phyloP scores from a whole-genome alignment of 345 rosid species.

The Syzygium aromaticum region DNA sequence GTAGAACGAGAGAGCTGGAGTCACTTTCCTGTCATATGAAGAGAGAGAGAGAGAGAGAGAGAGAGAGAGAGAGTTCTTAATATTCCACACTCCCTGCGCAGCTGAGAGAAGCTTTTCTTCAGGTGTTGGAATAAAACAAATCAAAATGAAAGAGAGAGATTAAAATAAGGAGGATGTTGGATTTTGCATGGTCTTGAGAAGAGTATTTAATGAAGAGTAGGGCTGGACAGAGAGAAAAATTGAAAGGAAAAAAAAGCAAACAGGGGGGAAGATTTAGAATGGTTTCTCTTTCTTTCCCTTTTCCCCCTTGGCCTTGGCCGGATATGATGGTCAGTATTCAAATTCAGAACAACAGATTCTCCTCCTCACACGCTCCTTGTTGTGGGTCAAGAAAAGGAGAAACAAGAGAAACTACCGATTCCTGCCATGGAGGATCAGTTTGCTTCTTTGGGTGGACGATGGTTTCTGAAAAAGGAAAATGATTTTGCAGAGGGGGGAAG shows the following conservation, averaged over 20 bases:
- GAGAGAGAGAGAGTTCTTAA: background rate
- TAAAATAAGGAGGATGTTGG: background rate
- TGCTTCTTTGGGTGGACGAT: background rate
- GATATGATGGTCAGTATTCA: background rate
- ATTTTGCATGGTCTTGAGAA: background rate
- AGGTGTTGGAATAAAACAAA: background rate
- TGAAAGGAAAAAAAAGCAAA: background rate
- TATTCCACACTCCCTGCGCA: background rate
- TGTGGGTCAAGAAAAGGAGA: background rate
- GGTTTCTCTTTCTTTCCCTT: background rate
- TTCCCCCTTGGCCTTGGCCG: background rate
- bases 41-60: slow-evolving; percentile 3
- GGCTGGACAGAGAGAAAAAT: background rate
- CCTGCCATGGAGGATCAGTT: background rate
- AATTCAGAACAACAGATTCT: background rate
- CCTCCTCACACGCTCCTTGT: background rate
- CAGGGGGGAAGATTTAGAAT: background rate
- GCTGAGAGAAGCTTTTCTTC: background rate
- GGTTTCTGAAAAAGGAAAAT: background rate
- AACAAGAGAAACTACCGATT: background rate
- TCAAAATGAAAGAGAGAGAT: background rate
- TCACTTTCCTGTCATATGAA: background rate
- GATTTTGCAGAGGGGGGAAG: slow-evolving; percentile 3
- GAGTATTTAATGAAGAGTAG: background rate
- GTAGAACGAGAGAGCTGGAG: background rate